phyloP scores from a whole-genome alignment of 495 filamentous ascomycete species.

The Penicillium dipodomyicola region DNA sequence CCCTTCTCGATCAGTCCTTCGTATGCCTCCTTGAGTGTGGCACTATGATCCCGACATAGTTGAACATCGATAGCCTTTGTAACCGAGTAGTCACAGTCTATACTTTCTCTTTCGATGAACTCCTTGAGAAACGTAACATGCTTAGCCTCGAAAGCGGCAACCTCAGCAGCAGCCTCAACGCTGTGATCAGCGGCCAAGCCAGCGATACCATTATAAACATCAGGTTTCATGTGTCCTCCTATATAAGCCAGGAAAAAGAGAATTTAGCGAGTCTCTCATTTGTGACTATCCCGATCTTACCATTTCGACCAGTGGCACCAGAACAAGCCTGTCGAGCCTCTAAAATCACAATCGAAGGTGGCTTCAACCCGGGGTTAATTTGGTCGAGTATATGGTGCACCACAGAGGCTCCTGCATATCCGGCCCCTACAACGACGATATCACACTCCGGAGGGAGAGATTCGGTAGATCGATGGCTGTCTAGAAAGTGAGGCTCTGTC shows the following conservation, averaged over 20 bases:
- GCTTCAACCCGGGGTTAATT: conserved; percentile 32
- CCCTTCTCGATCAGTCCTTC: conserved; percentile 24
- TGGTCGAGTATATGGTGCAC: conserved; percentile 58
- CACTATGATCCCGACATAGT: conserved; percentile 15
- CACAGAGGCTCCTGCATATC: conserved; percentile 67
- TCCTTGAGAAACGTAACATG: conserved; percentile 29
- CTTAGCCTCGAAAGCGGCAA: conserved; percentile 33
- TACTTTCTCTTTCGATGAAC: conserved; percentile 29
- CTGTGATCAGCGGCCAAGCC: conserved; percentile 28
- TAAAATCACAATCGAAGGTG: conserved; percentile 60
- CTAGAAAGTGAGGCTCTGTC: conserved; percentile 48
- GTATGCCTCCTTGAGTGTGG: conserved; percentile 26
- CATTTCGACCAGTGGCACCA: conserved; percentile 71
- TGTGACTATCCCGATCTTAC: conserved; percentile 14
- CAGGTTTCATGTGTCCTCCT: conserved; percentile 42
- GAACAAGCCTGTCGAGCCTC: conserved; percentile 81
- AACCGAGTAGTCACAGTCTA: conserved; percentile 37
- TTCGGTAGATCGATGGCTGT: conserved; percentile 62
- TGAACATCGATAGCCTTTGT: conserved; percentile 33
- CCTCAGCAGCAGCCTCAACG: conserved; percentile 32
- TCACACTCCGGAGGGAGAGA: conserved; percentile 60
- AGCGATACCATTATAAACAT: conserved; percentile 31
- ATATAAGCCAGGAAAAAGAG: neutral
- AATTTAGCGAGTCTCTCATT: neutral
- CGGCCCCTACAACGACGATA: conserved; percentile 70